phyloP scores from a whole-genome alignment of 192 early-diverging fungal genomes.

The Coemansia sp. region DNA sequence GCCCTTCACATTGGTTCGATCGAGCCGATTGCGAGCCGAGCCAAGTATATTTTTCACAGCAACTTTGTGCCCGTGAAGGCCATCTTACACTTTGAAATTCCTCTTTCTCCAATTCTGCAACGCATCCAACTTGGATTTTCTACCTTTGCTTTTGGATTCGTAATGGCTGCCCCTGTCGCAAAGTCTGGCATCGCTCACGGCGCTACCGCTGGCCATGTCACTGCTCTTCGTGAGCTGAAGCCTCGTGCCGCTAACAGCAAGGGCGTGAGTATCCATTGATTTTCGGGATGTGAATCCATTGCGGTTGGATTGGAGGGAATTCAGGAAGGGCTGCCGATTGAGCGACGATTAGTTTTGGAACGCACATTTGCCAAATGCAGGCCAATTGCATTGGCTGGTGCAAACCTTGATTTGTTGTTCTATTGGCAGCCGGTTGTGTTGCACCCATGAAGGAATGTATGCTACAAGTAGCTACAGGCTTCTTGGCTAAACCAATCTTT shows the following conservation, averaged over 20 bases:
- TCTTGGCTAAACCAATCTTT: too few relatives aligned
- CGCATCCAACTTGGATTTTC: constrained; percentile 15
- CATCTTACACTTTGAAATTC: neutral
- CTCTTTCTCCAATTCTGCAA: constrained; percentile 12
- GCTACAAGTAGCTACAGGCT: too few relatives aligned
- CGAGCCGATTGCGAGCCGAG: constrained; percentile 8
- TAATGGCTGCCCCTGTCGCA: constrained; percentile 60
- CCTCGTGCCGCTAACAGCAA: constrained; percentile 36
- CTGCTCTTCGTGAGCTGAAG: constrained; percentile 58
- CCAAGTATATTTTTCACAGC: neutral
- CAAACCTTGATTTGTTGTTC: too few relatives aligned
- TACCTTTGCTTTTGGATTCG: constrained; percentile 6
- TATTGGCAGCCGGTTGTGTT: too few relatives aligned
- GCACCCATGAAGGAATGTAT: too few relatives aligned
- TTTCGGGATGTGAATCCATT: constrained; percentile 4
- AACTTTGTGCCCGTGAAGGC: neutral
- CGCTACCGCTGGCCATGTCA: constrained; percentile 91
- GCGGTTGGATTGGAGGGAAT: neutral
- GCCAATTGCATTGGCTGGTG: too few relatives aligned
- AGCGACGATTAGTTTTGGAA: neutral
- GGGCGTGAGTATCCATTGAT: constrained; percentile 32
- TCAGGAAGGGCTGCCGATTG: neutral
- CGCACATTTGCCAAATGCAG: neutral
- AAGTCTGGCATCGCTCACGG: constrained; percentile 88
- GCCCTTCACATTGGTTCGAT: neutral